Conservation (phyloP, 1,284 basidiomycete species). For the Ceratobasidium sp. region DNA sequence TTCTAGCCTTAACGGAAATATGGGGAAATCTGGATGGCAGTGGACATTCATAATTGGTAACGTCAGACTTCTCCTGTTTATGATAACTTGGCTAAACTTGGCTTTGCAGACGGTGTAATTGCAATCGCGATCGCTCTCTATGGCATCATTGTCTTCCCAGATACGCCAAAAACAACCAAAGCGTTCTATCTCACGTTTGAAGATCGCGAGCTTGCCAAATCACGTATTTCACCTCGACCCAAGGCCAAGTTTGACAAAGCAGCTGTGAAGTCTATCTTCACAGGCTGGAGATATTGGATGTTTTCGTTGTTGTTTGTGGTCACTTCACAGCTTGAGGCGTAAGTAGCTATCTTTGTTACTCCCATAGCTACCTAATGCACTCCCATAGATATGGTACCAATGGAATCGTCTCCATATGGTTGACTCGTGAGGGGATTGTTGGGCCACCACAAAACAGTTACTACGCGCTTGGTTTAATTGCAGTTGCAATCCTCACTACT, state of each 20-base stretch:
- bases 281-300: slow-evolving; percentile 36
- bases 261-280: slow-evolving; percentile 7
- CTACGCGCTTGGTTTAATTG: slow-evolving; percentile 35
- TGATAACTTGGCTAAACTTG: neutral
- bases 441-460: slow-evolving; percentile 33
- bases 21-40: slow-evolving; percentile 33
- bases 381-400: slow-evolving; percentile 24
- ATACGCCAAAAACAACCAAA: slow-evolving; percentile 68
- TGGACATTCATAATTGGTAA: slow-evolving; percentile 36
- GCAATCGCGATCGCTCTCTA: slow-evolving; percentile 76
- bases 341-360: no score
- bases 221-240: neutral
- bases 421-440: slow-evolving; percentile 9
- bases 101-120: slow-evolving; percentile 64
- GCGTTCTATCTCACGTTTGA: slow-evolving; percentile 68
- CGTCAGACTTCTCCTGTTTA: neutral
- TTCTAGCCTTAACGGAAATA: slow-evolving; percentile 20
- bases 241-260: slow-evolving; percentile 7
- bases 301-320: slow-evolving; percentile 30
- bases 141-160: slow-evolving; percentile 75
- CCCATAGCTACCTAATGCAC: no score
- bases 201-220: slow-evolving; percentile 16
- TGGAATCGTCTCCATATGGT: slow-evolving; percentile 33
- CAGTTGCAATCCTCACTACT: slow-evolving; percentile 28
- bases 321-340: slow-evolving; percentile 32